These are phyloP conservation scores for Noccaea bulbosa DNA, from an alignment of 345 rosid species.

Conservation along the genomic window DNA sequence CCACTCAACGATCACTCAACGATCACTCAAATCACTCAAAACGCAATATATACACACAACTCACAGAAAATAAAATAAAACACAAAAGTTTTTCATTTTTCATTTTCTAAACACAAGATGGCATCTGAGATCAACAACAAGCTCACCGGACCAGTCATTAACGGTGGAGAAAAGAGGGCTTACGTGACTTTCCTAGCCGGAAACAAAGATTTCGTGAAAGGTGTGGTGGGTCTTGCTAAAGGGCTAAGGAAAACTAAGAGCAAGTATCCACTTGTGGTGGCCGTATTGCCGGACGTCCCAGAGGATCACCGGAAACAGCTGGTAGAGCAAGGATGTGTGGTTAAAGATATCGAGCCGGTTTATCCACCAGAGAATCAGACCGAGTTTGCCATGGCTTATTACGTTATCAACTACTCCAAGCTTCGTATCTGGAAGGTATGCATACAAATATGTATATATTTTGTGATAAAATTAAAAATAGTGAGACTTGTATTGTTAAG, in stretches of 20 bases:
- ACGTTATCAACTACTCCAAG: conserved; percentile 81
- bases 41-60: not conserved
- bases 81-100: not conserved
- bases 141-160: conserved; percentile 14
- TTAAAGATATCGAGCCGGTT: conserved; percentile 63
- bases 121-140: conserved; percentile 35
- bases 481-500: not conserved
- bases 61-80: conserved; percentile 1
- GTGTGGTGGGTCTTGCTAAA: conserved; percentile 76
- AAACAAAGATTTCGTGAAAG: conserved; percentile 63
- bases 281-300: conserved; percentile 67
- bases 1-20: conserved; percentile 24
- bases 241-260: conserved; percentile 63
- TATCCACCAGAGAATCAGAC: conserved; percentile 77
- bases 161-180: conserved; percentile 45
- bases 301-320: conserved; percentile 62
- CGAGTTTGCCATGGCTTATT: conserved; percentile 73
- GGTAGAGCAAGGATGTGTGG: conserved; percentile 61
- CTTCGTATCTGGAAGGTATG: conserved; percentile 86
- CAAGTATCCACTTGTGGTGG: conserved; percentile 69
- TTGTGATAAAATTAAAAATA: not conserved
- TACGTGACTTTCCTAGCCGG: conserved; percentile 75
- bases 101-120: conserved; percentile 24
- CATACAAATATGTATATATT: not conserved
- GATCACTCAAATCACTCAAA: conserved; percentile 26